phyloP scores from a whole-genome alignment of 2,329 filamentous ascomycete genomes.

The Penicillium aurantiogriseum region DNA sequence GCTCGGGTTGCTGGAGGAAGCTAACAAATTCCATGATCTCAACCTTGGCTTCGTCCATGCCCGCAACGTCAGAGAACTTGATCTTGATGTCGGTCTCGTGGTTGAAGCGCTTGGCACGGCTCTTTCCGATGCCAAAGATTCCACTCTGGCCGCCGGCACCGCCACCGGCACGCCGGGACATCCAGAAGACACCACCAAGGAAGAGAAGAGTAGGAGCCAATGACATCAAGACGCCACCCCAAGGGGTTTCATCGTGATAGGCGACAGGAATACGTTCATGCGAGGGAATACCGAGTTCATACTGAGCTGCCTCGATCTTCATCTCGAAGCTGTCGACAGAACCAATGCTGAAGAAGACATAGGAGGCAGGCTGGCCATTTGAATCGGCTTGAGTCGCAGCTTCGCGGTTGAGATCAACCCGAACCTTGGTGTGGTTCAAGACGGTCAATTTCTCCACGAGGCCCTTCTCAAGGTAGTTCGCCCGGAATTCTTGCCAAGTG shows the following conservation, averaged over 20 bases:
- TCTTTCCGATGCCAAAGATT: constrained; percentile 95
- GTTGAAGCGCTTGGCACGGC: constrained; percentile 94
- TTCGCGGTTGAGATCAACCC: constrained; percentile 76
- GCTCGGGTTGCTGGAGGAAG: constrained; percentile 89
- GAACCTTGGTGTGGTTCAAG: constrained; percentile 72
- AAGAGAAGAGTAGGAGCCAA: constrained; percentile 87
- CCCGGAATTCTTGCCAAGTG: constrained; percentile 95
- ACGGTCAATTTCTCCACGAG: constrained; percentile 89
- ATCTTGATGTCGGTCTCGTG: constrained; percentile 95
- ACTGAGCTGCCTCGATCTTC: constrained; percentile 81
- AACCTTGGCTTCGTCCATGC: constrained; percentile 95
- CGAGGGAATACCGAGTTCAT: constrained; percentile 78
- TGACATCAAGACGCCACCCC: constrained; percentile 69
- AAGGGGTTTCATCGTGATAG: constrained; percentile 74
- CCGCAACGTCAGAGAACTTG: constrained; percentile 94
- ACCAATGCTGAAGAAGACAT: constrained; percentile 93
- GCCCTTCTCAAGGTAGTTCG: constrained; percentile 91
- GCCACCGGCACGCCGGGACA: constrained; percentile 71
- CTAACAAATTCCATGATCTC: constrained; percentile 99
- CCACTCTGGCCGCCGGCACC: constrained; percentile 66
- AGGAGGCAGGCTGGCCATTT: constrained; percentile 66
- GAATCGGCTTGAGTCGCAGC: constrained; percentile 70
- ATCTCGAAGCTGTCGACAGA: constrained; percentile 91
- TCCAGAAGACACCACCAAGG: constrained; percentile 77
- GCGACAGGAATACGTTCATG: constrained; percentile 90